Evolutionary conservation across 2,329 filamentous ascomycete species (phyloP).

Genomic region (Ophiosphaerella narmari): DNA sequence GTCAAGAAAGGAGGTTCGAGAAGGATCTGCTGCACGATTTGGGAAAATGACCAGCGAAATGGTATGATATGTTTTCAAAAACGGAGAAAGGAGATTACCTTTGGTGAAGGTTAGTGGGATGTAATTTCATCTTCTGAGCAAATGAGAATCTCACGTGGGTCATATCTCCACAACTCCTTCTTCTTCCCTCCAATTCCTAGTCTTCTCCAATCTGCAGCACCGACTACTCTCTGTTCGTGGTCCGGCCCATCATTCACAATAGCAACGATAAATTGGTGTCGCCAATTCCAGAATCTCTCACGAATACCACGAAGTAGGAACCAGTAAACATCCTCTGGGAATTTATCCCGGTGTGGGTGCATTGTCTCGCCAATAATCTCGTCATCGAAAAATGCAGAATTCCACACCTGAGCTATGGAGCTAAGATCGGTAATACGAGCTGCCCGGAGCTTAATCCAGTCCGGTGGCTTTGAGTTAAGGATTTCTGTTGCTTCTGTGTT

Average conservation of each 20-base stretch:
- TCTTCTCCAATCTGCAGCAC: conserved; percentile 37
- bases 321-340: conserved; percentile 36
- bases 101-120: neutral
- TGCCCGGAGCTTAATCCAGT: conserved; percentile 8
- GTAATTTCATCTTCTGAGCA: neutral
- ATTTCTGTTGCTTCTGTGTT: neutral
- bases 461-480: neutral
- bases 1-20: conserved; percentile 22
- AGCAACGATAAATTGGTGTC: conserved; percentile 33
- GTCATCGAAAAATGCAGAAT: conserved; percentile 38
- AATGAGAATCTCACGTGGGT: conserved; percentile 23
- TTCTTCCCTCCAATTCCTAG: conserved; percentile 24
- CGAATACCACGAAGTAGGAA: conserved; percentile 31
- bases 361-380: conserved; percentile 39
- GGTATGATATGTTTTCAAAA: conserved; percentile 15
- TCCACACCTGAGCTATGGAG: conserved; percentile 29
- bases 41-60: conserved; percentile 22
- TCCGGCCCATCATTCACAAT: conserved; percentile 2
- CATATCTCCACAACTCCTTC: conserved; percentile 17
- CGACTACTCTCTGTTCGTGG: conserved; percentile 19
- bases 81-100: conserved; percentile 27
- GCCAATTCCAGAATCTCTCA: conserved; percentile 36
- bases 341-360: conserved; percentile 35
- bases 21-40: conserved; percentile 34
- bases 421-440: conserved; percentile 22